Conservation (phyloP, 441 rosid species). For the Gossypium schwendimanii region DNA sequence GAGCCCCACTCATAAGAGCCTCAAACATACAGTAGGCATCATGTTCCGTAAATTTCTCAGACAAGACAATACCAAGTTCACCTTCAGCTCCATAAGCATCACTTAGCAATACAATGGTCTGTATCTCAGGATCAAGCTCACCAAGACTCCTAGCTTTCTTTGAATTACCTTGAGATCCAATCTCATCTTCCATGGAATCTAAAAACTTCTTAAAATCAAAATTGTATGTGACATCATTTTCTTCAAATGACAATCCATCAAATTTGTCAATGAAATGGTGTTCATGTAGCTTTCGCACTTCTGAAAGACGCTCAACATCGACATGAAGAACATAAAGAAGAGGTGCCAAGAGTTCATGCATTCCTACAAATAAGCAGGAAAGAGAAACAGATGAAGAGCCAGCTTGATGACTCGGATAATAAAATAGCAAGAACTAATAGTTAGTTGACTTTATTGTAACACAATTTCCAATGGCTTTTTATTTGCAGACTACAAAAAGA, state of each 20-base stretch:
- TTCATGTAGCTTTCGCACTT: constrained; percentile 73
- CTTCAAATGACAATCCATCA: constrained; percentile 71
- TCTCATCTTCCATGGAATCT: constrained; percentile 58
- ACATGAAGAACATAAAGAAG: constrained; percentile 82
- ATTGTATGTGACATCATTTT: constrained; percentile 63
- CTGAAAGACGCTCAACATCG: constrained; percentile 62
- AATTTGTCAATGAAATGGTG: constrained; percentile 83
- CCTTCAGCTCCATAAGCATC: constrained; percentile 97
- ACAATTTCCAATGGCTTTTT: neutral
- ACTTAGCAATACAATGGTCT: constrained; percentile 47
- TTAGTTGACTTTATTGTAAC: neutral
- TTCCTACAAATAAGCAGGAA: constrained; percentile 39
- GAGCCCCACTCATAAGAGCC: constrained; percentile 73
- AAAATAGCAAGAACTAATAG: neutral
- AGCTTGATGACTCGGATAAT: neutral
- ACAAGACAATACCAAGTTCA: constrained; percentile 84
- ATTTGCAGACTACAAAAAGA: neutral
- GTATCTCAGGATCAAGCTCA: constrained; percentile 73
- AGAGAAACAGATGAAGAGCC: constrained; percentile 3
- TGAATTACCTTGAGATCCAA: constrained; percentile 38
- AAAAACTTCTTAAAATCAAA: constrained; percentile 66
- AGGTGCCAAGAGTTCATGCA: constrained; percentile 98
- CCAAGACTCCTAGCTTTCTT: constrained; percentile 46
- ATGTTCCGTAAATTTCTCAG: constrained; percentile 94
- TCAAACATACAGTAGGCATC: constrained; percentile 96